Evolutionary conservation across 2,329 filamentous ascomycete species (phyloP).

Genomic region (Coniella vitis): DNA sequence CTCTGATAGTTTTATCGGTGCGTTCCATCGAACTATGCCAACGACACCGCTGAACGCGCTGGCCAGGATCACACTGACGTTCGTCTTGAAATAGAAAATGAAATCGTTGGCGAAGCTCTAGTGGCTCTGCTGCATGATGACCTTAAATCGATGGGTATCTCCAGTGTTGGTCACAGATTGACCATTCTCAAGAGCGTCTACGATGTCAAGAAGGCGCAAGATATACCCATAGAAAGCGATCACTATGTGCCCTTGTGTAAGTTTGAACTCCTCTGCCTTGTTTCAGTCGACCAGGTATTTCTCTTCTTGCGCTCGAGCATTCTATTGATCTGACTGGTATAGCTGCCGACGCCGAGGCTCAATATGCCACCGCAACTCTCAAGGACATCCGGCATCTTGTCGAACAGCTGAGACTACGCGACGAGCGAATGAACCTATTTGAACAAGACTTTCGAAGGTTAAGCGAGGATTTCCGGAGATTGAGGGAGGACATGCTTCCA

Average conservation of each 20-base stretch:
- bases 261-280: slow-evolving; percentile 26
- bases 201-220: slow-evolving; percentile 90
- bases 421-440: slow-evolving; percentile 78
- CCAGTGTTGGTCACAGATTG: slow-evolving; percentile 86
- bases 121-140: slow-evolving; percentile 87
- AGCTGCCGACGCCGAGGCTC: slow-evolving; percentile 85
- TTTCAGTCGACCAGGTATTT: too few relatives aligned
- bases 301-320: background rate
- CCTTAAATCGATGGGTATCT: slow-evolving; percentile 88
- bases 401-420: slow-evolving; percentile 79
- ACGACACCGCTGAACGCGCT: background rate
- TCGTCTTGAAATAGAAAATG: slow-evolving; percentile 60
- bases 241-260: slow-evolving; percentile 90
- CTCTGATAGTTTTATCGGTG: slow-evolving; percentile 75
- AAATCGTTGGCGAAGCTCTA: slow-evolving; percentile 86
- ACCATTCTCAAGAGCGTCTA: slow-evolving; percentile 95
- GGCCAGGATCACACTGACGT: slow-evolving; percentile 17
- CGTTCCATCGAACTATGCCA: slow-evolving; percentile 27
- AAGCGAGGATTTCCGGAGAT: slow-evolving; percentile 78
- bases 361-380: slow-evolving; percentile 80
- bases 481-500: slow-evolving; percentile 87
- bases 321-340: slow-evolving; percentile 17
- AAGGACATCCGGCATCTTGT: slow-evolving; percentile 91
- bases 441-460: slow-evolving; percentile 79
- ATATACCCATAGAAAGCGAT: slow-evolving; percentile 83